Evolutionary conservation across 768 basidiomycete genomes (phyloP), one percentile per base, ranked within the genome.

Genomic region (Terana coerulea): DNA sequence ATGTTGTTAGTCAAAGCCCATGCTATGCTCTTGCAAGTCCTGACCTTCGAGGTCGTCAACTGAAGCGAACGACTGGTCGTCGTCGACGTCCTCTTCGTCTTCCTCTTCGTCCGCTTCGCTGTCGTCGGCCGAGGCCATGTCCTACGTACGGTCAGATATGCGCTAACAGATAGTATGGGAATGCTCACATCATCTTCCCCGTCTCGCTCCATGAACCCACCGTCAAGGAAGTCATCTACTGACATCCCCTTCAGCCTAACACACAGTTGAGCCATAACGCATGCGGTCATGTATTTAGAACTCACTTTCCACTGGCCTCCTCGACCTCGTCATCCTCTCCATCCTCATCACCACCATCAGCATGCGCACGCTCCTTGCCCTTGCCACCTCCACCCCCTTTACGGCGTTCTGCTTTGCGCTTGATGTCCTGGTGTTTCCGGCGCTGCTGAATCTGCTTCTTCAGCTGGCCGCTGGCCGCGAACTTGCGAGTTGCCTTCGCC

Each of bases 371-470:
- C n/a, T 51, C 43, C 35, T 51, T 58, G 22, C 33, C 60, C 51
- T 67, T 63, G 19, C 58, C 66, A 53, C 66, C 68, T 41, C 49
- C 60, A 29, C 57, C 52, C 39, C 17, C 34, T 58, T 72, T 79
- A 57, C 86, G 77, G 35, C 76, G 74, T 62, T 88, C 78, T 25
- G 81, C 74, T 66, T 85, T 84, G 68, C 86, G 88, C 61, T 81
- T 79, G 55, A 81, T 72, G 62, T 90, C 79, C 62, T 92, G 86
- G 60, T 86, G 81, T 60, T 91, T 89, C 52, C 84, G 80, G n/a
- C 95, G 76, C 5, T 84, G 78, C 60, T 91, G 78, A 45, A 98
- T 97, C 17, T 83, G 81, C 58, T 90, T 87, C 63, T 91, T 91
- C 47, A 98, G 81, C 63, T 88, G 84, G 1, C 95, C 95, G 52